These are phyloP conservation scores for Paxillus ammoniavirescens DNA, from an alignment of 768 basidiomycete genomes.

Conservation along the genomic window DNA sequence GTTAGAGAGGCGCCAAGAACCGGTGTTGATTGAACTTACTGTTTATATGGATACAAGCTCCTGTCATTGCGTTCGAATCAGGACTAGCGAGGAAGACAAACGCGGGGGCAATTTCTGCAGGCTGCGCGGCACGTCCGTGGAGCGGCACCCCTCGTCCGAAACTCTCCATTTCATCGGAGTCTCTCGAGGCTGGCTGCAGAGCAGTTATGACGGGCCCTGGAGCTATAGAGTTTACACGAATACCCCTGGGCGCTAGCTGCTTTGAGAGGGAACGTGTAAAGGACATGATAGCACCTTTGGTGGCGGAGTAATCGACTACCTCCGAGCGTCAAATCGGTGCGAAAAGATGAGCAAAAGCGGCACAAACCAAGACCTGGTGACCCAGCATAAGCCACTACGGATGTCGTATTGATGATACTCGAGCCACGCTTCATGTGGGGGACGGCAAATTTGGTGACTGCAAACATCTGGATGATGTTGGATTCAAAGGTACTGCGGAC, in stretches of 20 bases:
- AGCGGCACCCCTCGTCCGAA: constrained; percentile 49
- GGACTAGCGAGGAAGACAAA: constrained; percentile 55
- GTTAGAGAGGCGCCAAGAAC: neutral
- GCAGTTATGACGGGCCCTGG: constrained; percentile 59
- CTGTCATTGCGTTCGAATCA: constrained; percentile 40
- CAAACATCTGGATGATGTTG: too few species aligned
- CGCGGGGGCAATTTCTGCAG: constrained; percentile 49
- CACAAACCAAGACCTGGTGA: constrained; percentile 31
- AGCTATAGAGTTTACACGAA: constrained; percentile 52
- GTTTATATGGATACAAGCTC: constrained; percentile 38
- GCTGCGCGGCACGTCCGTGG: constrained; percentile 49
- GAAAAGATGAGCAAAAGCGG: neutral
- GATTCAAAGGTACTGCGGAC: too few species aligned
- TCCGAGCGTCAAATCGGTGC: constrained; percentile 7
- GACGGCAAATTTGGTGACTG: too few species aligned
- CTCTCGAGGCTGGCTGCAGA: constrained; percentile 54
- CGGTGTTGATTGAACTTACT: neutral
- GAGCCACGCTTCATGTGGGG: too few species aligned
- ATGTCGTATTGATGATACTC: constrained; percentile 61
- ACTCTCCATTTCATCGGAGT: constrained; percentile 54
- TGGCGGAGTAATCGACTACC: constrained; percentile 51
- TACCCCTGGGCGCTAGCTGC: constrained; percentile 54
- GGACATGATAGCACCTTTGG: constrained; percentile 59
- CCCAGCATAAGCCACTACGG: constrained; percentile 47
- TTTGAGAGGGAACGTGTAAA: constrained; percentile 56